Percentiles rank a stretch among this genome's conserved stretches.
These are phyloP conservation scores for Fusarium veterinarium DNA, from an alignment of 2,329 filamentous ascomycete genomes.

Conservation along the genomic window DNA sequence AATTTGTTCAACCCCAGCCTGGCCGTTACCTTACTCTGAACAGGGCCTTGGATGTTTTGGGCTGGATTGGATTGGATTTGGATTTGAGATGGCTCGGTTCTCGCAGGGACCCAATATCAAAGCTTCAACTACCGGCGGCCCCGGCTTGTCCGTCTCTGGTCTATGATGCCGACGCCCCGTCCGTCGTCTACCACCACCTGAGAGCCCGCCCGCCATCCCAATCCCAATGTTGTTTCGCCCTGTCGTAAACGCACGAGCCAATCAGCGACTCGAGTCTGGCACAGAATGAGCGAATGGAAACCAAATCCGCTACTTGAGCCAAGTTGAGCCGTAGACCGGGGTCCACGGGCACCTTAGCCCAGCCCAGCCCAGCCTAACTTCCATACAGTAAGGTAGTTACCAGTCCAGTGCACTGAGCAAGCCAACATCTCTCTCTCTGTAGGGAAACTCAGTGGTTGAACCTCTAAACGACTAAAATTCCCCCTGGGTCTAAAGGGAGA, in stretches of 20 bases:
- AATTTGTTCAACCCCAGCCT: conserved; percentile 10
- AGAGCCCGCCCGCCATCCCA: conserved; percentile 28
- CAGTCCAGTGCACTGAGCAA: neutral
- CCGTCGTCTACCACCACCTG: conserved; percentile 17
- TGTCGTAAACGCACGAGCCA: conserved; percentile 20
- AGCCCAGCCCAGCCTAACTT: conserved; percentile 4
- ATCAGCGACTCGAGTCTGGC: neutral
- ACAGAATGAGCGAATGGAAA: conserved; percentile 17
- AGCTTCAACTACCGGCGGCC: conserved; percentile 38
- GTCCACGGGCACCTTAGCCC: conserved; percentile 14
- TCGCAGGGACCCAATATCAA: conserved; percentile 13
- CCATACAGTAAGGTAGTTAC: neutral
- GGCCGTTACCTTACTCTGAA: conserved; percentile 10
- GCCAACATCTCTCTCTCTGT: neutral
- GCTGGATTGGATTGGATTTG: neutral
- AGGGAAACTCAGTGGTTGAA: neutral
- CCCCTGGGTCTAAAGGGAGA: conserved; percentile 1
- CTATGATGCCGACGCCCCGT: conserved; percentile 10
- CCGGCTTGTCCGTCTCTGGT: conserved; percentile 30
- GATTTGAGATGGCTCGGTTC: conserved; percentile 15
- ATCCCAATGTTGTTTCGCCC: conserved; percentile 22
- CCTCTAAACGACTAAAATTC: conserved; percentile 5
- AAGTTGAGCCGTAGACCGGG: conserved; percentile 20
- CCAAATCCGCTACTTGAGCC: conserved; percentile 17
- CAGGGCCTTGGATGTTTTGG: neutral